Percentiles rank a stretch among this genome's conserved stretches.
These are phyloP conservation scores for Lactarius sanguifluus DNA, from an alignment of 768 basidiomycete species.

Conservation along the genomic window DNA sequence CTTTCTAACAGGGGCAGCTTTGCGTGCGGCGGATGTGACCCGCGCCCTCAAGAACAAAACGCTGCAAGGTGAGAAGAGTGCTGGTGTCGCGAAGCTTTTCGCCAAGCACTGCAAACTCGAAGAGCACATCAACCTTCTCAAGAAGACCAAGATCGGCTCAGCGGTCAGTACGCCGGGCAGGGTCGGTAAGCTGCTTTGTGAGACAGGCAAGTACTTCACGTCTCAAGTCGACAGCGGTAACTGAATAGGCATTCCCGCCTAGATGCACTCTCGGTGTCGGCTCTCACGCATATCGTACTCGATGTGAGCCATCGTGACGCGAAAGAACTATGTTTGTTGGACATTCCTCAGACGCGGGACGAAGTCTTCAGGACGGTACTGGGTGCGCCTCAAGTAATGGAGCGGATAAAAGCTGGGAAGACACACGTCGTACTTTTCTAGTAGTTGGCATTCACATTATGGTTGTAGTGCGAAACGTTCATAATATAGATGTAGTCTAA, in stretches of 20 bases:
- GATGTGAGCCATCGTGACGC: constrained; percentile 72
- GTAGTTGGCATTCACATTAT: constrained; percentile 13
- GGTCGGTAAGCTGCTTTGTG: constrained; percentile 79
- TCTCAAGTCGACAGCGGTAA: not conserved
- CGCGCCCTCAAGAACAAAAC: constrained; percentile 67
- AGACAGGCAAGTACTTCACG: constrained; percentile 51
- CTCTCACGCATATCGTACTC: constrained; percentile 81
- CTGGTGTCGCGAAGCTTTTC: constrained; percentile 93
- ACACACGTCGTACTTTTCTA: constrained; percentile 81
- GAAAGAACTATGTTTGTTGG: constrained; percentile 73
- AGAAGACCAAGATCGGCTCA: constrained; percentile 79
- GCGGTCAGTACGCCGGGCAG: constrained; percentile 93
- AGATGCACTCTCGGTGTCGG: constrained; percentile 73
- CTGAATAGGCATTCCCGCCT: constrained; percentile 28
- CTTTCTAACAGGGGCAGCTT: constrained; percentile 83
- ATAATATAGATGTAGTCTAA: constrained; percentile 38
- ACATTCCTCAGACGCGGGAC: constrained; percentile 81
- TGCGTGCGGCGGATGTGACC: constrained; percentile 88
- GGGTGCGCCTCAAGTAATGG: constrained; percentile 57
- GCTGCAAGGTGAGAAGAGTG: constrained; percentile 77
- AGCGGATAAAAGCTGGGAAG: constrained; percentile 67
- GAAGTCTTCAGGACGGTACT: constrained; percentile 77
- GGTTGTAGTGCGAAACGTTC: not conserved
- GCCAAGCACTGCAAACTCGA: constrained; percentile 91
- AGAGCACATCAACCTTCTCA: constrained; percentile 82